phyloP scores from a whole-genome alignment of 2,329 filamentous ascomycete genomes.

The Eurotiales sp. region DNA sequence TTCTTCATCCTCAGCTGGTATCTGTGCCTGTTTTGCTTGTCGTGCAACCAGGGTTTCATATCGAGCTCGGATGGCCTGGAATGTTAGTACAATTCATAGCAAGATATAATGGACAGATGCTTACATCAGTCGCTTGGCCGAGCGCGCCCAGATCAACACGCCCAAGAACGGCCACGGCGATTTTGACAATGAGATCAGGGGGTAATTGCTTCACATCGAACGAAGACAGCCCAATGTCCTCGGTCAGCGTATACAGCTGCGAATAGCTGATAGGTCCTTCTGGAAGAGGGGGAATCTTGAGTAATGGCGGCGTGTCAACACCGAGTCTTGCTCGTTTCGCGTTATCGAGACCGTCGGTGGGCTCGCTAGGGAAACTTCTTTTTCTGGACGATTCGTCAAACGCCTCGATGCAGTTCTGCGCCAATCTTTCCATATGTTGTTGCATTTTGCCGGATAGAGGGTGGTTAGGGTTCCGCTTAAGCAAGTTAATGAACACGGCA shows the following conservation, averaged over 20 bases:
- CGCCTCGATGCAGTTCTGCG: slow-evolving; percentile 71
- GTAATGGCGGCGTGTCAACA: slow-evolving; percentile 45
- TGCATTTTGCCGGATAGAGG: slow-evolving; percentile 74
- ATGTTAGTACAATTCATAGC: slow-evolving; percentile 15
- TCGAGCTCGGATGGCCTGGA: slow-evolving; percentile 36
- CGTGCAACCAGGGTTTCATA: slow-evolving; percentile 35
- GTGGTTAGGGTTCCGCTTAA: slow-evolving; percentile 79
- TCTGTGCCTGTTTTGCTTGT: slow-evolving; percentile 29
- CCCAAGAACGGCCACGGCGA: slow-evolving; percentile 74
- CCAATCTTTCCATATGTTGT: slow-evolving; percentile 77
- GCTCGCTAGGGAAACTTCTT: slow-evolving; percentile 66
- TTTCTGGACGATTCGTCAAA: slow-evolving; percentile 77
- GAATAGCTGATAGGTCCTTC: slow-evolving; percentile 74
- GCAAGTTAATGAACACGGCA: slow-evolving; percentile 75
- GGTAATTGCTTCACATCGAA: slow-evolving; percentile 84
- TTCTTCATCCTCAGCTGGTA: slow-evolving; percentile 60
- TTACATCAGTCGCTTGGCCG: slow-evolving; percentile 68
- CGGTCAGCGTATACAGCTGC: slow-evolving; percentile 81
- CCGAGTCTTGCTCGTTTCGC: slow-evolving; percentile 77
- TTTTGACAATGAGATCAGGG: slow-evolving; percentile 69
- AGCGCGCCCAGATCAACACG: slow-evolving; percentile 67
- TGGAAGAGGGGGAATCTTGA: slow-evolving; percentile 65
- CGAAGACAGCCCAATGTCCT: slow-evolving; percentile 66
- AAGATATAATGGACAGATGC: slow-evolving; percentile 17
- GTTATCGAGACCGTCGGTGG: slow-evolving; percentile 66